Percentiles rank a stretch among this genome's conserved stretches.
These are phyloP conservation scores for Claviceps sp. DNA, from an alignment of 2,329 filamentous ascomycete genomes.

Conservation along the genomic window DNA sequence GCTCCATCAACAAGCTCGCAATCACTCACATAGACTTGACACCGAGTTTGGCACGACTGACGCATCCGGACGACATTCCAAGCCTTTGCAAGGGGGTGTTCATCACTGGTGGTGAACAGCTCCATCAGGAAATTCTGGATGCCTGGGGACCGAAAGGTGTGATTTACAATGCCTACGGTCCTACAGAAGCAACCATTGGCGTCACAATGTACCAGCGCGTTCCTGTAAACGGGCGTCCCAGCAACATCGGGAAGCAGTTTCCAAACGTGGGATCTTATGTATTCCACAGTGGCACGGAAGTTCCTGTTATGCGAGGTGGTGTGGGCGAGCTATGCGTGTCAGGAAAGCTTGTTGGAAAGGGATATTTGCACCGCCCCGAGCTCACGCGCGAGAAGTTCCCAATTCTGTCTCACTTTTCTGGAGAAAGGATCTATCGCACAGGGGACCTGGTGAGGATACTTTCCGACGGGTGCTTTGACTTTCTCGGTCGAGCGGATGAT, in stretches of 20 bases:
- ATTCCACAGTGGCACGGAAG: slow-evolving; percentile 52
- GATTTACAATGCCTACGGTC: slow-evolving; percentile 87
- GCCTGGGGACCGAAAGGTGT: slow-evolving; percentile 67
- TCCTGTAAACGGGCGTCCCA: slow-evolving; percentile 61
- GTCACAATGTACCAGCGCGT: slow-evolving; percentile 83
- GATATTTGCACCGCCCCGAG: slow-evolving; percentile 71
- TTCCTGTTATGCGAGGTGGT: slow-evolving; percentile 62
- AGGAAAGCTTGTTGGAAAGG: slow-evolving; percentile 75
- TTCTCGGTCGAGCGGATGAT: slow-evolving; percentile 77
- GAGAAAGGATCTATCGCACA: slow-evolving; percentile 66
- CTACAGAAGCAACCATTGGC: slow-evolving; percentile 86
- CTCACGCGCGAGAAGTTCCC: slow-evolving; percentile 70
- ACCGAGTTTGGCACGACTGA: slow-evolving; percentile 67
- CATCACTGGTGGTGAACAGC: slow-evolving; percentile 79
- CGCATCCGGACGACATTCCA: slow-evolving; percentile 70
- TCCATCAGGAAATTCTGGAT: slow-evolving; percentile 82
- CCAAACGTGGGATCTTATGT: slow-evolving; percentile 79
- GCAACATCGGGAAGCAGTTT: slow-evolving; percentile 81
- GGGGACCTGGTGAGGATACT: slow-evolving; percentile 77
- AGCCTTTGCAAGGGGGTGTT: slow-evolving; percentile 72
- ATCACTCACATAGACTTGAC: slow-evolving; percentile 92
- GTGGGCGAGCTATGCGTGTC: slow-evolving; percentile 84
- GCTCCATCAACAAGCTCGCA: slow-evolving; percentile 53
- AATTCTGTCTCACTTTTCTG: slow-evolving; percentile 34
- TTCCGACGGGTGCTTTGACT: slow-evolving; percentile 72